Evolutionary conservation across 176 grass and related monocot species (phyloP).

Genomic region (Melocanna baccifera): DNA sequence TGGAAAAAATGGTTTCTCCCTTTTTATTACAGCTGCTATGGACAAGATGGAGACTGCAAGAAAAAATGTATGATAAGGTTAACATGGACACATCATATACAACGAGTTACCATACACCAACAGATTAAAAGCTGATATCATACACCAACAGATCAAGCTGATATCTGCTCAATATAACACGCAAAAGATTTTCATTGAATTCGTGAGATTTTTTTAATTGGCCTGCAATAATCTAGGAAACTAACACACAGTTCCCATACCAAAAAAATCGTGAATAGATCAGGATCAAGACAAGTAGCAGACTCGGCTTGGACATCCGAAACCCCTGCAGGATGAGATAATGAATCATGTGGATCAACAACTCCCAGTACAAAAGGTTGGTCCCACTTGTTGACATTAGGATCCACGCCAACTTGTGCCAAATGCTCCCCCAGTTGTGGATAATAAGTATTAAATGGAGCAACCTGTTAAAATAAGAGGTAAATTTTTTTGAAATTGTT

Average conservation of each 20-base stretch:
- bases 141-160: background rate
- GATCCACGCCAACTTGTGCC: constrained; percentile 73
- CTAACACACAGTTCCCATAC: constrained; percentile 44
- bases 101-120: background rate
- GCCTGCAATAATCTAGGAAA: constrained; percentile 7
- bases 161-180: background rate
- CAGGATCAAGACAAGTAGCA: constrained; percentile 80
- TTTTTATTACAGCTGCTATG: constrained; percentile 7
- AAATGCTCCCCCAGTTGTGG: constrained; percentile 81
- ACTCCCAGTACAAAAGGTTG: constrained; percentile 87
- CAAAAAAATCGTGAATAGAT: constrained; percentile 90
- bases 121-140: background rate
- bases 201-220: background rate
- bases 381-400: constrained; percentile 85
- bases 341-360: constrained; percentile 89
- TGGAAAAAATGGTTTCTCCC: background rate
- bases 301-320: constrained; percentile 82
- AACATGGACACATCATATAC: constrained; percentile 5
- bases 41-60: background rate
- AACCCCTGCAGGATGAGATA: constrained; percentile 93
- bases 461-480: constrained; percentile 59
- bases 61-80: constrained; percentile 8
- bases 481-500: background rate
- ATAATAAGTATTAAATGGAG: constrained; percentile 99
- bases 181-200: background rate